Evolutionary conservation across 176 grass and related monocot genomes (phyloP), one percentile per base, ranked within the genome.

Genomic region (Thinopyrum elongatum): DNA sequence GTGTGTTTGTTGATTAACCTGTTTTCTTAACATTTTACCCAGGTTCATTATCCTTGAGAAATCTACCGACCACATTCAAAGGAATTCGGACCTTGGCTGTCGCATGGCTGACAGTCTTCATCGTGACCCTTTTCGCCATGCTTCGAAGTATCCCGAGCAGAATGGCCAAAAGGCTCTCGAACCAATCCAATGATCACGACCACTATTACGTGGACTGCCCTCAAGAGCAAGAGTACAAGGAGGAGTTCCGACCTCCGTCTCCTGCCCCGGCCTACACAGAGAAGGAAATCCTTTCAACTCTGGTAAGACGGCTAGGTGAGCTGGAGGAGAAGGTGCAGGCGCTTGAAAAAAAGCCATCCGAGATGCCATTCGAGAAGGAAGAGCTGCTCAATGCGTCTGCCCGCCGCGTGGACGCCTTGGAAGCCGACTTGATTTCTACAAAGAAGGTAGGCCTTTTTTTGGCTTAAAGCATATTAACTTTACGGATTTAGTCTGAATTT

Each of bases 371-470:
- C 63, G 97, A 99, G 31, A 99, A 99, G 73, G 93, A 99, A 70
- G 94, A 99, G 63, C 75, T 99, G 72, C 97, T 99, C 72, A 89
- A 99, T 34, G 97, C 94, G 64, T 86, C 94, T 14, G 94, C 95
- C 70, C 85, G 89, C 41, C 90, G 97, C 1, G 97, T 99, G 68
- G 97, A 99, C 78, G 94, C 90, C 65, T 94, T 99, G 84, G 97
- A 99, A 86, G 97, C 97, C 33, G 97, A 99, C 82, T 85, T 99
- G 33, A 99, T 99, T 73, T 87, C 97, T 80, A 94, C 97, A 46
- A 99, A 99, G 87, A 99, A 97, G 92, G 97, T 96, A 81, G 4
- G 28, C 19, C 82, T 53, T 68, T 65, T 80, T 88, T 10, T 83
- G 39, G 15, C 23, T 74, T 28, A 35, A 38, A 64, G 7, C 7